Conservation (phyloP, 306 rosid species). For the Astragalus membranaceus region DNA sequence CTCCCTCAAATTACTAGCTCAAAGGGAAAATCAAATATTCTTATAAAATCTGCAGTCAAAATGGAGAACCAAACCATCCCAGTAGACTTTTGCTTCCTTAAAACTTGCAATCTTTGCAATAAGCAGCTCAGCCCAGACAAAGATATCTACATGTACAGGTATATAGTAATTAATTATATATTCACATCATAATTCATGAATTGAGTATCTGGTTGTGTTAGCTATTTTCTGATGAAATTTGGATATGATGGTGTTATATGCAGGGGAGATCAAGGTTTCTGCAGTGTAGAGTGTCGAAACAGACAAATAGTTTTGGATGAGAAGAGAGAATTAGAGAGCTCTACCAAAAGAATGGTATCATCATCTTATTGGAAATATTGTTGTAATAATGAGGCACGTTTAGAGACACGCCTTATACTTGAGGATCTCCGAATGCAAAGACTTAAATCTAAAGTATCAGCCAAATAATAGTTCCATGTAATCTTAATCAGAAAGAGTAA, state of each 20-base stretch:
- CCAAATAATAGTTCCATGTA: not conserved
- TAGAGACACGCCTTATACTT: conserved; percentile 32
- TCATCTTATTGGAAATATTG: conserved; percentile 21
- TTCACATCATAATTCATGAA: not conserved
- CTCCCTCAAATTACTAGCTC: conserved; percentile 28
- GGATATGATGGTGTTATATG: not conserved
- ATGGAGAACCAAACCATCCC: conserved; percentile 10
- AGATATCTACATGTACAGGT: conserved; percentile 56
- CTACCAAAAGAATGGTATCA: conserved; percentile 20
- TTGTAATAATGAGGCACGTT: conserved; percentile 21
- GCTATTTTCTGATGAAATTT: not conserved
- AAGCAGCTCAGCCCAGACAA: conserved; percentile 34
- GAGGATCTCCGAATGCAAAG: conserved; percentile 33
- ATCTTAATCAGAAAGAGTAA: not conserved
- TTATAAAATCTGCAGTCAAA: conserved; percentile 29
- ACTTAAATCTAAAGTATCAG: conserved; percentile 27
- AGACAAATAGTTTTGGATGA: conserved; percentile 42
- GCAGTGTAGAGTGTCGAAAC: conserved; percentile 36
- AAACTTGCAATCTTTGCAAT: conserved; percentile 38
- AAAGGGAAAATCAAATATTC: conserved; percentile 24
- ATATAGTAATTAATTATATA: not conserved
- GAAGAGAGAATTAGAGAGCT: conserved; percentile 23
- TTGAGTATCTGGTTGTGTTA: too few species aligned
- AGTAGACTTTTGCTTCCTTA: conserved; percentile 33
- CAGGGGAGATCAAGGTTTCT: conserved; percentile 48